Evolutionary conservation across 2,329 filamentous ascomycete species (phyloP), one percentile per base, ranked within the genome.

Genomic region (Beauveria caledonica): DNA sequence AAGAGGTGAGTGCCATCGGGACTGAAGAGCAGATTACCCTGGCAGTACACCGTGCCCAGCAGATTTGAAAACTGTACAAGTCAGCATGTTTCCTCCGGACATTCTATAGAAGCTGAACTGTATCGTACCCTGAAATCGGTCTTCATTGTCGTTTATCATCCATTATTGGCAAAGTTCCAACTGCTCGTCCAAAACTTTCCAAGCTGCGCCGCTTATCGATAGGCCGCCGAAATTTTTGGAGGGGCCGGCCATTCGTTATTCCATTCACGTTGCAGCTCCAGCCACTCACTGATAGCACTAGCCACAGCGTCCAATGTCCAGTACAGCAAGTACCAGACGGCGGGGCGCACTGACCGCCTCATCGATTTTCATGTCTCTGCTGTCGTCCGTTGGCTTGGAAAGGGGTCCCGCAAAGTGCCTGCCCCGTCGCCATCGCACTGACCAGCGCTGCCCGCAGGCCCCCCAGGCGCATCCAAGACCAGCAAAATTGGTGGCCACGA

Each of bases 41-140:
- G 90, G 79, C 92, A 91, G 80, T 97, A 99, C 72, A 99, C 94
- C 67, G 94, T 99, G 72, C 94, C 95, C 70, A 99, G 85, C 73
- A 99, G 84, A 77, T 97, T 99, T 73, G 93, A 96, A 78, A 99
- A 99, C 92, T 97, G 70, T n/a, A 15, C 45, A 49, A 17, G 40
- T 60, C 13, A 64, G 27, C 49, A 27, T 40, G 5, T 36, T 9
- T 13, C 15, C 6, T n/a, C 19, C 9, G 7, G 17, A 19, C 36
- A 4, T 23, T 2, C 4, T 7, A 2, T 33, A 36, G 15, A 4
- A 8, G 8, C 3, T 25, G 17, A 11, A 27, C n/a, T 11, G 42
- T 19, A 21, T n/a, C 42, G 64, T 77, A 95, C 93, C 86, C 94
- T 95, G 76, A 97, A 99, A 77, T 97, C 93, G 67, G 92, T 97